Evolutionary conservation across 345 rosid species (phyloP).

Genomic region (Microcos paniculata): DNA sequence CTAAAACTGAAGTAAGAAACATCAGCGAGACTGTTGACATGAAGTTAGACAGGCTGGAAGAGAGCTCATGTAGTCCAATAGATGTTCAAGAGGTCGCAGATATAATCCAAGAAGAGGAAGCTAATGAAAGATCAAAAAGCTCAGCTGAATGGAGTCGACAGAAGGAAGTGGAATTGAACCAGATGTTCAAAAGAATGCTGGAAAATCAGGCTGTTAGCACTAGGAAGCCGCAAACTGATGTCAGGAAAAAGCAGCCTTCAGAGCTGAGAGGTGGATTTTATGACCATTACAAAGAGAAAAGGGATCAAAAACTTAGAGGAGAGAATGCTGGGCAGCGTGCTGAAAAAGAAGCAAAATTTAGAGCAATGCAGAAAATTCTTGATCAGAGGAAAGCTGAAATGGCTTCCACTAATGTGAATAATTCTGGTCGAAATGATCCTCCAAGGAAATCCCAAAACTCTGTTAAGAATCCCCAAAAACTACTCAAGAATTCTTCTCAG

Average conservation of each 20-base stretch:
- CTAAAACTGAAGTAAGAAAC: conserved; percentile 17
- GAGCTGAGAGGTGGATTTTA: conserved; percentile 59
- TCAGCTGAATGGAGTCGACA: conserved; percentile 51
- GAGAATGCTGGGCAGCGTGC: conserved; percentile 49
- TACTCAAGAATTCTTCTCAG: conserved; percentile 31
- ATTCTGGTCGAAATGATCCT: conserved; percentile 33
- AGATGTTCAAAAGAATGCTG: conserved; percentile 51
- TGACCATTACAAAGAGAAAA: conserved; percentile 54
- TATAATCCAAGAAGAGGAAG: conserved; percentile 29
- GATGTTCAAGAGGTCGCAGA: conserved; percentile 25
- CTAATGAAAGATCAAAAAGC: conserved; percentile 26
- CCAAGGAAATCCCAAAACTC: conserved; percentile 34
- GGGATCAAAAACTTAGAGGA: conserved; percentile 60
- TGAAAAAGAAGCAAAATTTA: conserved; percentile 50
- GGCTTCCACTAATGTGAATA: conserved; percentile 35
- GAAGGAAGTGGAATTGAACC: conserved; percentile 57
- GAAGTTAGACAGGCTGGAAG: conserved; percentile 29
- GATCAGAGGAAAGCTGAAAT: conserved; percentile 52
- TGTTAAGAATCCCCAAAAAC: conserved; percentile 33
- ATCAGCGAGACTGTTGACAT: conserved; percentile 25
- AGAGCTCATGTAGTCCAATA: conserved; percentile 17
- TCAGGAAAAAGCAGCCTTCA: conserved; percentile 26
- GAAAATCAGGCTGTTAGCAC: conserved; percentile 29
- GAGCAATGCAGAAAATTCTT: conserved; percentile 48
- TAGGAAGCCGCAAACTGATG: conserved; percentile 25